Evolutionary conservation across 1,284 basidiomycete genomes (phyloP).

Genomic region (Kwoniella shivajii): DNA sequence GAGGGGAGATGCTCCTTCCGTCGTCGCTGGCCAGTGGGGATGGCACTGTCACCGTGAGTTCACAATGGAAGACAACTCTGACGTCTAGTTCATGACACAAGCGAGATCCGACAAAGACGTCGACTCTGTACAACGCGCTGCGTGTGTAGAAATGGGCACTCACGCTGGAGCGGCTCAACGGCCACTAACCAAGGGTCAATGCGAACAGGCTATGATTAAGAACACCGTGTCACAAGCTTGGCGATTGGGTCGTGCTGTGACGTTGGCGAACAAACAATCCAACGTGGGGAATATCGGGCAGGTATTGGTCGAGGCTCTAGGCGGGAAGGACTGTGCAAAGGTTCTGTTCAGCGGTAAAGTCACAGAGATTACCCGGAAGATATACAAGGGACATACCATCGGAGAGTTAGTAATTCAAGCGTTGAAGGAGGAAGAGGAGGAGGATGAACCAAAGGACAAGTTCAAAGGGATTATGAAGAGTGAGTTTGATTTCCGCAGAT

Average conservation of each 20-base stretch:
- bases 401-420: conserved; percentile 59
- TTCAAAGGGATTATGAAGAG: conserved; percentile 30
- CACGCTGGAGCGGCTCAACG: conserved; percentile 25
- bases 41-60: conserved; percentile 29
- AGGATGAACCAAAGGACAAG: conserved; percentile 31
- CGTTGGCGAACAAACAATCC: conserved; percentile 56
- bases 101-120: conserved; percentile 31
- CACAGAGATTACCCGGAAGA: conserved; percentile 58
- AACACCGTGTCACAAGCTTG: conserved; percentile 61
- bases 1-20: conserved; percentile 33
- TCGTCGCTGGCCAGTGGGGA: conserved; percentile 33
- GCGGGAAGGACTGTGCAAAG: conserved; percentile 59
- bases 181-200: conserved; percentile 23
- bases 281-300: conserved; percentile 32
- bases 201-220: conserved; percentile 41
- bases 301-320: conserved; percentile 58
- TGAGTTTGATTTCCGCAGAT: conserved; percentile 5
- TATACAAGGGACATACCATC: conserved; percentile 59
- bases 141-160: conserved; percentile 35
- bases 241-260: conserved; percentile 60
- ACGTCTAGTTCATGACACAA: conserved; percentile 30
- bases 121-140: conserved; percentile 30
- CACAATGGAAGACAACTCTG: too few relatives aligned
- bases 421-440: conserved; percentile 57
- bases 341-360: conserved; percentile 63